A percentile compares a stretch with the other conserved stretches of the same genome.
phyloP scores from a whole-genome alignment of 2,329 filamentous ascomycete genomes.

The Bipolaris gigantea region DNA sequence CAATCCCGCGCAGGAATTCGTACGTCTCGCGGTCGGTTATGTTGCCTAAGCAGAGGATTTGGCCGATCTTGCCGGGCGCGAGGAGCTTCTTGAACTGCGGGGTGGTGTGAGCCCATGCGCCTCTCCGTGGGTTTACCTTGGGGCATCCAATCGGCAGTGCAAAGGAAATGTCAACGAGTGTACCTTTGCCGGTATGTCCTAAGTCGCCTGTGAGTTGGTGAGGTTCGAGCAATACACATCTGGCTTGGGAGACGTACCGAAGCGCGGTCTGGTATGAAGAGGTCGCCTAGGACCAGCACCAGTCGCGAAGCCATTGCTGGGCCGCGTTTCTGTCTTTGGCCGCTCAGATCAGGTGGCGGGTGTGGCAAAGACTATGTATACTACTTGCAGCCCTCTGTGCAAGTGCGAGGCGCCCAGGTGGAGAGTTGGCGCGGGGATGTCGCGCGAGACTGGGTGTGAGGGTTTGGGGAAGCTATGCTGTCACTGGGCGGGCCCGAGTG shows the following conservation, averaged over 20 bases:
- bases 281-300: constrained; percentile 47
- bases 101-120: constrained; percentile 8
- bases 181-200: constrained; percentile 50
- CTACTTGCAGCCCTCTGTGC: not conserved
- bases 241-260: constrained; percentile 34
- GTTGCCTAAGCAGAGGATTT: constrained; percentile 62
- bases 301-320: constrained; percentile 47
- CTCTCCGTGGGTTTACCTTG: not conserved
- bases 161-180: constrained; percentile 1
- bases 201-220: constrained; percentile 43
- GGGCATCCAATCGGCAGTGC: not conserved
- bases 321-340: not conserved
- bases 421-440: constrained; percentile 10
- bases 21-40: constrained; percentile 61
- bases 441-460: constrained; percentile 9
- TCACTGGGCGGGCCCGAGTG: constrained; percentile 16
- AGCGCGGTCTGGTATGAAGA: constrained; percentile 50
- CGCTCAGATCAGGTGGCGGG: not conserved
- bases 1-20: constrained; percentile 58
- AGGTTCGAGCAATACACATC: constrained; percentile 27
- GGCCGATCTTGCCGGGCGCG: constrained; percentile 61
- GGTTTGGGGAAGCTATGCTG: constrained; percentile 23
- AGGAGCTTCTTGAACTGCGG: constrained; percentile 57
- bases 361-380: not conserved
- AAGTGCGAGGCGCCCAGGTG: not conserved